These are phyloP conservation scores for Crithidia mellificae DNA, from an alignment of 208 protist species.

Conservation along the genomic window DNA sequence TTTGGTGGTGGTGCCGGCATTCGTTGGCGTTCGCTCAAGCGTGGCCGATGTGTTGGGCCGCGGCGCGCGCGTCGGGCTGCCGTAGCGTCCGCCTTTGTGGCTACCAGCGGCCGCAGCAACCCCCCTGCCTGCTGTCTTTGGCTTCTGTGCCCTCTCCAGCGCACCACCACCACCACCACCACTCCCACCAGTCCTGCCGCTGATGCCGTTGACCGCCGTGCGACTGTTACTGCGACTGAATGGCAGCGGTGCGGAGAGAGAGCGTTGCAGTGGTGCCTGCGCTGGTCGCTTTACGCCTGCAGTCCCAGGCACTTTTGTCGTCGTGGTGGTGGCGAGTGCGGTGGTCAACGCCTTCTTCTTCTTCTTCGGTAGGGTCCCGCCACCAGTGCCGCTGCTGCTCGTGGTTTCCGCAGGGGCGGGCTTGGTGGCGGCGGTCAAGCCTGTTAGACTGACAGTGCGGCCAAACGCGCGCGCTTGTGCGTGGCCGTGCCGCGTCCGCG, in stretches of 20 bases:
- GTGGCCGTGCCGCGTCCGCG: slow-evolving; percentile 17
- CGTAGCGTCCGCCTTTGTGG: neutral
- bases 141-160: neutral
- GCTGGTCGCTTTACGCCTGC: neutral
- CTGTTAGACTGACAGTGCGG: slow-evolving; percentile 25
- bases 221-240: slow-evolving; percentile 16
- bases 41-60: neutral
- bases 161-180: neutral
- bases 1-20: too few relatives aligned
- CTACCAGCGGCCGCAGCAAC: neutral
- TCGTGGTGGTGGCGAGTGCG: neutral
- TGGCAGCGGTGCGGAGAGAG: slow-evolving; percentile 14
- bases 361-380: neutral
- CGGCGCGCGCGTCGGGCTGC: neutral
- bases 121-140: neutral
- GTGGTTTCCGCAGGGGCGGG: neutral
- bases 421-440: slow-evolving; percentile 1
- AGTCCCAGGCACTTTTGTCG: too few relatives aligned
- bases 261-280: slow-evolving; percentile 12
- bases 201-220: too few relatives aligned
- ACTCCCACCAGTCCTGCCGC: neutral
- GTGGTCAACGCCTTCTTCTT: neutral
- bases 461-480: slow-evolving; percentile 8
- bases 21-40: neutral
- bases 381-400: neutral